Percentiles rank a stretch among this genome's conserved stretches.
Evolutionary conservation across 169 alveolate genomes (phyloP).

Genomic region (Cyclospora cayetanensis): DNA sequence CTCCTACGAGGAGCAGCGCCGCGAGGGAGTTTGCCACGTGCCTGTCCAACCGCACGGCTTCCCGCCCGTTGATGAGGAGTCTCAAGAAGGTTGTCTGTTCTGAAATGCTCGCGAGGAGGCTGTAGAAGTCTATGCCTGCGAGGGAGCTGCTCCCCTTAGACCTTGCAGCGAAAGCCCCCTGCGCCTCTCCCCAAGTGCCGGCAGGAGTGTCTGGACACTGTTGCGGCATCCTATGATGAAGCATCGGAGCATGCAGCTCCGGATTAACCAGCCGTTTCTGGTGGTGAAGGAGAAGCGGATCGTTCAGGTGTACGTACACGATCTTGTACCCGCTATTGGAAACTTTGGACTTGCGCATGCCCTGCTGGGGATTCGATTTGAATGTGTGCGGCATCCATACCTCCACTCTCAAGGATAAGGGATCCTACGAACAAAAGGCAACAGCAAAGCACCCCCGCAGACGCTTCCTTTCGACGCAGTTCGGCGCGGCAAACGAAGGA

Average conservation of each 20-base stretch:
- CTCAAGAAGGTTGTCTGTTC: slow-evolving; percentile 65
- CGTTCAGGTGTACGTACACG: slow-evolving; percentile 46
- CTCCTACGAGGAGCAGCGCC: slow-evolving; percentile 26
- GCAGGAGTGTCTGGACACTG: not conserved
- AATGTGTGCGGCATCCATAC: slow-evolving; percentile 34
- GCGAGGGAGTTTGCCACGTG: slow-evolving; percentile 54
- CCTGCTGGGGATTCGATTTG: slow-evolving; percentile 35
- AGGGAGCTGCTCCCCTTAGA: slow-evolving; percentile 24
- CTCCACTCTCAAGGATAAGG: slow-evolving; percentile 29
- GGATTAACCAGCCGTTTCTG: slow-evolving; percentile 49
- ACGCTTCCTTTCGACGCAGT: too few species aligned
- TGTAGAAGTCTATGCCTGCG: slow-evolving; percentile 40
- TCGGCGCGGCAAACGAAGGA: too few species aligned
- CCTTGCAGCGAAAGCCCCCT: not conserved
- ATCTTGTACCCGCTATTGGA: slow-evolving; percentile 60
- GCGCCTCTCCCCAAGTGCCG: not conserved
- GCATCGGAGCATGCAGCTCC: not conserved
- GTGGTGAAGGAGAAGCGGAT: slow-evolving; percentile 43
- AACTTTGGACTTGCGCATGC: slow-evolving; percentile 29
- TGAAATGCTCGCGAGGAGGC: slow-evolving; percentile 39
- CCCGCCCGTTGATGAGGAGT: slow-evolving; percentile 55
- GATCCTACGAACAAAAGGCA: not conserved
- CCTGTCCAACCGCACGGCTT: slow-evolving; percentile 56
- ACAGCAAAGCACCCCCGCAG: too few species aligned
- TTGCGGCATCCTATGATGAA: not conserved